Percentiles rank a stretch among this genome's conserved stretches.
phyloP scores from a whole-genome alignment of 202 grass and related monocot species.

The Eragrostis tef region DNA sequence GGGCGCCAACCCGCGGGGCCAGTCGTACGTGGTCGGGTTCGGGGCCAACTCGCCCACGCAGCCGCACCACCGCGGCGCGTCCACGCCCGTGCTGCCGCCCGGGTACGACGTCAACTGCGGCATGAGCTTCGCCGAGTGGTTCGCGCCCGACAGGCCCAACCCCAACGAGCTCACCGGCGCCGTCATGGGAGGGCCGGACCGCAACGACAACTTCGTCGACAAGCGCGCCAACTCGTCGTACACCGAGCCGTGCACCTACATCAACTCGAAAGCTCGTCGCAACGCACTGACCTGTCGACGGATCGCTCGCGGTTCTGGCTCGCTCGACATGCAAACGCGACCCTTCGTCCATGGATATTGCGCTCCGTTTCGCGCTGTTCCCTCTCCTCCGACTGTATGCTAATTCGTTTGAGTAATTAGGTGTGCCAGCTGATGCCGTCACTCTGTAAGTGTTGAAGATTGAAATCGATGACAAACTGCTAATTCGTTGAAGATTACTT shows the following conservation, averaged over 20 bases:
- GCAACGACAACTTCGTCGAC: constrained; percentile 69
- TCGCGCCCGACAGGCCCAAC: constrained; percentile 61
- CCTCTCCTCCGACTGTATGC: too few species aligned
- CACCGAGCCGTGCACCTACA: constrained; percentile 75
- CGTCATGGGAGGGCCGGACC: constrained; percentile 86
- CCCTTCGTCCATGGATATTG: too few species aligned
- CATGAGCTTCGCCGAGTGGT: constrained; percentile 84
- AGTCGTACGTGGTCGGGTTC: constrained; percentile 88
- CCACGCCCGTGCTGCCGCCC: constrained; percentile 57
- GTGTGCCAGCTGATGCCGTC: too few species aligned
- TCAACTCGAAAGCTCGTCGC: constrained; percentile 71
- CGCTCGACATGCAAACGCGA: too few species aligned
- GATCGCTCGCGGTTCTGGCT: too few species aligned
- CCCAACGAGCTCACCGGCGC: constrained; percentile 88
- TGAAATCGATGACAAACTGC: too few species aligned
- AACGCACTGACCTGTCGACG: constrained; percentile 26
- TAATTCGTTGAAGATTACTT: too few species aligned
- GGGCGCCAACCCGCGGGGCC: constrained; percentile 67
- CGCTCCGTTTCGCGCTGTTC: too few species aligned
- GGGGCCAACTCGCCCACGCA: constrained; percentile 69
- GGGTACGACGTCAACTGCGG: constrained; percentile 55
- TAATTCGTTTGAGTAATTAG: too few species aligned
- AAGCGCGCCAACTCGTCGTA: constrained; percentile 56
- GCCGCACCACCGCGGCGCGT: constrained; percentile 80
- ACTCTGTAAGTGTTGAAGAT: too few species aligned